phyloP scores from a whole-genome alignment of 164 flowering plant species.

The Liquidambar formosana region DNA sequence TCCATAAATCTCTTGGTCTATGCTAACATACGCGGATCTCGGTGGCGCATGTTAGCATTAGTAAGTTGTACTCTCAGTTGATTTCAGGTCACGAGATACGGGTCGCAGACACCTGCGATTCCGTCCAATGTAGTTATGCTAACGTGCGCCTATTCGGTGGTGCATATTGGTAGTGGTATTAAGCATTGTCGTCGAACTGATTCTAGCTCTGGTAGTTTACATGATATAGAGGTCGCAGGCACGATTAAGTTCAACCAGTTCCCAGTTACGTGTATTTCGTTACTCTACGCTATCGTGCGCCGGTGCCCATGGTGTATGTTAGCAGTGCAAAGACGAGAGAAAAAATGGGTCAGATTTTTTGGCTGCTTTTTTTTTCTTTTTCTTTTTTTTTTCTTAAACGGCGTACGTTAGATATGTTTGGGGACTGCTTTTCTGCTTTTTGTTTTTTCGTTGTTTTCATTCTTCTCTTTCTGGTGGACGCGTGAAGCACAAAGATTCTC shows the following conservation, averaged over 20 bases:
- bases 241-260: background rate
- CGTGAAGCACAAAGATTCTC: constrained; percentile 25
- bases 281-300: background rate
- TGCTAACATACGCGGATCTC: background rate
- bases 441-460: background rate
- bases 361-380: background rate
- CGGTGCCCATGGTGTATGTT: background rate
- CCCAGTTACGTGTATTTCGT: no score
- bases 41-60: background rate
- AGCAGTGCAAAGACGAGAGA: no score
- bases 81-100: no score
- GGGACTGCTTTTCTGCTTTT: background rate
- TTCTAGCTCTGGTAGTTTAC: background rate
- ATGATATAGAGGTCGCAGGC: background rate
- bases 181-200: background rate
- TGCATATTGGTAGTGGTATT: no score
- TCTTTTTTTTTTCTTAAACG: background rate
- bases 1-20: background rate
- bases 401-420: constrained; percentile 15
- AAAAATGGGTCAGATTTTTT: no score
- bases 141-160: background rate
- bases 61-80: no score
- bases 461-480: constrained; percentile 7
- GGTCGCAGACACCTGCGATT: no score
- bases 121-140: background rate